These are phyloP conservation scores for Sordaria brevicollis DNA, from an alignment of 495 filamentous ascomycete species.

Conservation along the genomic window DNA sequence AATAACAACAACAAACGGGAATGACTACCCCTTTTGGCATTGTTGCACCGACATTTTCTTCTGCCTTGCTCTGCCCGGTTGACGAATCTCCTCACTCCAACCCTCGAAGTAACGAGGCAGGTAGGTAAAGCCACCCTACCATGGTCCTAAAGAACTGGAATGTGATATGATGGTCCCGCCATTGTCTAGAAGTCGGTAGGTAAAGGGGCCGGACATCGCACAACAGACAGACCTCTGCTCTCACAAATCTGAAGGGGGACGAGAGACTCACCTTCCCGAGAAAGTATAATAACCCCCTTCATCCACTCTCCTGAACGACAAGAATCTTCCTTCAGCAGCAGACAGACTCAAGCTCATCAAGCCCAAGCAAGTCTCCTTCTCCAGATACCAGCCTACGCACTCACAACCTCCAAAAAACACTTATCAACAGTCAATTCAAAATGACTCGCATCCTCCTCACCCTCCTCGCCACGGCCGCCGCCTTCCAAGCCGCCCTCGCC, in stretches of 20 bases:
- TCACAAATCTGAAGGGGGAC: not conserved
- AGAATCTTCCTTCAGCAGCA: not conserved
- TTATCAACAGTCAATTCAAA: not conserved
- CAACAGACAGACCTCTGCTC: too few relatives aligned
- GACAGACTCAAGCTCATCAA: not conserved
- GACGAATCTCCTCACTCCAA: not conserved
- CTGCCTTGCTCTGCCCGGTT: not conserved
- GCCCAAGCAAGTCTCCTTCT: not conserved
- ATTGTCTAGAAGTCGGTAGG: not conserved
- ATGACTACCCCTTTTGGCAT: not conserved
- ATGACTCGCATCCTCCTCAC: conserved; percentile 12
- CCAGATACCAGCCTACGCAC: not conserved
- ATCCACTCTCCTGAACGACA: not conserved
- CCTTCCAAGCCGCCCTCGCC: conserved; percentile 6
- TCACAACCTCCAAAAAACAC: not conserved
- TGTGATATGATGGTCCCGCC: not conserved
- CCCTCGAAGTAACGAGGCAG: not conserved
- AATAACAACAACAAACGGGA: not conserved
- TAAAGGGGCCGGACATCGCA: too few relatives aligned
- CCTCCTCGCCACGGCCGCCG: conserved; percentile 9
- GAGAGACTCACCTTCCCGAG: not conserved
- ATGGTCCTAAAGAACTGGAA: not conserved
- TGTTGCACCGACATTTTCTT: not conserved
- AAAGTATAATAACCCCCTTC: not conserved
- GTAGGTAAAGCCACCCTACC: not conserved